phyloP scores from a whole-genome alignment of 805 yeast genomes.

The Kodamaea hsintzibuensis region DNA sequence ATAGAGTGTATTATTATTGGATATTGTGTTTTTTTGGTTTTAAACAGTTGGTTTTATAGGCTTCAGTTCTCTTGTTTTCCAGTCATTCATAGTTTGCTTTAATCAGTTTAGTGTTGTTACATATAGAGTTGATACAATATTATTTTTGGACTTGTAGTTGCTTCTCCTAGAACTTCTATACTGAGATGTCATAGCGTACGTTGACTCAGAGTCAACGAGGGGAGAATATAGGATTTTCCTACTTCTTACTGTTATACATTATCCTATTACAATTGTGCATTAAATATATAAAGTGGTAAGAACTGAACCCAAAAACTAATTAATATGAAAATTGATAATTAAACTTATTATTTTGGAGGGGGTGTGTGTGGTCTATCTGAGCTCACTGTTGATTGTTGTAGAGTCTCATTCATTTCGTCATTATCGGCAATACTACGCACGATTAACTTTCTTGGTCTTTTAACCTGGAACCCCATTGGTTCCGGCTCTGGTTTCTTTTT shows the following conservation, averaged over 20 bases:
- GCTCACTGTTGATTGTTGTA: not conserved
- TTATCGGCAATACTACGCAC: conserved; percentile 18
- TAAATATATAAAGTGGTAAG: not conserved
- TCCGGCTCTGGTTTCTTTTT: conserved; percentile 4
- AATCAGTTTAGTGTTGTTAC: not conserved
- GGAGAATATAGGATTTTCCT: too few species aligned
- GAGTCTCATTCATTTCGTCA: not conserved
- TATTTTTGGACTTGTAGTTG: too few species aligned
- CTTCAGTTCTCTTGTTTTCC: not conserved
- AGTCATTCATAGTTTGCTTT: not conserved
- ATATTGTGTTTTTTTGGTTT: not conserved
- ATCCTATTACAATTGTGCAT: not conserved
- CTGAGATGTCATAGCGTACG: too few species aligned
- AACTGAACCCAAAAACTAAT: conserved; percentile 1
- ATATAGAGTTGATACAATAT: too few species aligned
- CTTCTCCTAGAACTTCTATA: too few species aligned
- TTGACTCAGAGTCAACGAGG: too few species aligned
- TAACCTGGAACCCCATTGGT: conserved; percentile 32
- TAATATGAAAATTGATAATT: not conserved
- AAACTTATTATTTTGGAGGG: not conserved
- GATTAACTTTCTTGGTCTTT: conserved; percentile 35
- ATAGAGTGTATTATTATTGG: conserved; percentile 5
- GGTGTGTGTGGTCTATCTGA: not conserved
- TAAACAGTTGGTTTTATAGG: not conserved
- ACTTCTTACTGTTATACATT: not conserved